Conservation (phyloP, 148 eudicot species). For the Cornus kousa region DNA sequence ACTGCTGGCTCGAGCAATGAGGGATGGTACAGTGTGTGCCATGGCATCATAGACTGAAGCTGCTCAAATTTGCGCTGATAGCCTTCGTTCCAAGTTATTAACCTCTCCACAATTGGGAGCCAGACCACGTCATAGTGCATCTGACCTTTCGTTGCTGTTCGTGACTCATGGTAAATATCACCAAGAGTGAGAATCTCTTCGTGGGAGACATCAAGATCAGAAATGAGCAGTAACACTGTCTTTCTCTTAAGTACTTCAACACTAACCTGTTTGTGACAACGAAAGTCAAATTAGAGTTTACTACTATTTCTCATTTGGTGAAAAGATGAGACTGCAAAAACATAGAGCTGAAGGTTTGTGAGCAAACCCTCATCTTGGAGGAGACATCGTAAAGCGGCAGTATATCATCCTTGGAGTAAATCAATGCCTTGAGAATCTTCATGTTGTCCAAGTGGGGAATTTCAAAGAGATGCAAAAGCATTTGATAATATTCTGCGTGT, state of each 20-base stretch:
- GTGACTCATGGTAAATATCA: slow-evolving; percentile 47
- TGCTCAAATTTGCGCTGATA: slow-evolving; percentile 42
- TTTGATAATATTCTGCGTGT: slow-evolving; percentile 53
- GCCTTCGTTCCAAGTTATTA: slow-evolving; percentile 48
- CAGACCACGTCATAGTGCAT: slow-evolving; percentile 76
- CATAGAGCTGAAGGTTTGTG: slow-evolving; percentile 2
- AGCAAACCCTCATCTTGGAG: slow-evolving; percentile 47
- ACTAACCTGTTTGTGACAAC: slow-evolving; percentile 45
- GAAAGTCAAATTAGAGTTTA: background rate
- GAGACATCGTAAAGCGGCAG: slow-evolving; percentile 59
- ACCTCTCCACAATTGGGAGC: slow-evolving; percentile 65
- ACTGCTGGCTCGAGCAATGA: slow-evolving; percentile 69
- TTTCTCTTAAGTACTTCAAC: slow-evolving; percentile 70
- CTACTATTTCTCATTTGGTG: background rate
- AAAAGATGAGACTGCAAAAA: background rate
- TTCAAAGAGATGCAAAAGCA: slow-evolving; percentile 61
- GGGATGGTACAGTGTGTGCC: slow-evolving; percentile 75
- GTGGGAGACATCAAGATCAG: slow-evolving; percentile 58
- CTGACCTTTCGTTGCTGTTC: slow-evolving; percentile 27
- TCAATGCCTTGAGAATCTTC: slow-evolving; percentile 60
- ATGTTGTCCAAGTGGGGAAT: slow-evolving; percentile 67
- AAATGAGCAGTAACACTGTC: slow-evolving; percentile 66
- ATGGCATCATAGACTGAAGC: slow-evolving; percentile 65
- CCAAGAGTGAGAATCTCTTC: slow-evolving; percentile 60
- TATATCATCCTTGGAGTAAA: slow-evolving; percentile 58